Percentiles rank a stretch among this genome's conserved stretches.
These are phyloP conservation scores for Endocarpon pusillum DNA, from an alignment of 495 filamentous ascomycete species.

Conservation along the genomic window DNA sequence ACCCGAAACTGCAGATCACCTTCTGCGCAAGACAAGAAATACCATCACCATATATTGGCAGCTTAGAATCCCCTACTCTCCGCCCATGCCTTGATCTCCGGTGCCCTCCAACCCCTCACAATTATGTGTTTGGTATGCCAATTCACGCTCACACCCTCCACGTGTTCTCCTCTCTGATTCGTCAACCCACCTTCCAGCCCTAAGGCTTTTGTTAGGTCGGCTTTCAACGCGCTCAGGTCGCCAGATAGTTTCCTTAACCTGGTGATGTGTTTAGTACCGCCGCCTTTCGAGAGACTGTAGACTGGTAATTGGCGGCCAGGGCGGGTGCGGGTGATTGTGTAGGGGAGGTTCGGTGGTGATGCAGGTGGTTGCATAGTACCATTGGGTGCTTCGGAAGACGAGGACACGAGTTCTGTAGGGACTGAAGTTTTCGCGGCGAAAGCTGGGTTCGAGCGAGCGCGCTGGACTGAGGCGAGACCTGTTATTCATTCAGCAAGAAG, in stretches of 20 bases:
- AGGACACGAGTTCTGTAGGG: constrained; percentile 21
- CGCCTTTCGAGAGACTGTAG: constrained; percentile 58
- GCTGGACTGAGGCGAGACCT: no score
- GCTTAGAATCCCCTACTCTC: neutral
- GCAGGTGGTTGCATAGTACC: constrained; percentile 9
- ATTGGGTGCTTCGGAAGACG: constrained; percentile 11
- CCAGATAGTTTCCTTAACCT: constrained; percentile 65
- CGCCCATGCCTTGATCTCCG: neutral
- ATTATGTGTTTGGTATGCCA: constrained; percentile 44
- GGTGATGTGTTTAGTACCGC: constrained; percentile 63
- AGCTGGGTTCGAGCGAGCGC: no score
- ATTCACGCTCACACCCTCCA: constrained; percentile 33
- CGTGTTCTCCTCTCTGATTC: constrained; percentile 16
- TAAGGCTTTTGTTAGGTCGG: constrained; percentile 29
- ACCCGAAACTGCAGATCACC: no score
- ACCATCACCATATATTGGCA: no score
- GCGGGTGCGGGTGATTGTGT: constrained; percentile 54
- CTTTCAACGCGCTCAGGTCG: constrained; percentile 36
- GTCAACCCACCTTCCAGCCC: constrained; percentile 21
- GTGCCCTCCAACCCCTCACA: constrained; percentile 33
- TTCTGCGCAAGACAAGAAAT: no score
- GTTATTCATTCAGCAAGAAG: no score
- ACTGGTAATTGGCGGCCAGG: constrained; percentile 54
- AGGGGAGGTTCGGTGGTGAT: constrained; percentile 35
- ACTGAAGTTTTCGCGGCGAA: constrained; percentile 19